Evolutionary conservation across 148 eudicot species (phyloP).

Genomic region (Rhododendron ferrugineum): DNA sequence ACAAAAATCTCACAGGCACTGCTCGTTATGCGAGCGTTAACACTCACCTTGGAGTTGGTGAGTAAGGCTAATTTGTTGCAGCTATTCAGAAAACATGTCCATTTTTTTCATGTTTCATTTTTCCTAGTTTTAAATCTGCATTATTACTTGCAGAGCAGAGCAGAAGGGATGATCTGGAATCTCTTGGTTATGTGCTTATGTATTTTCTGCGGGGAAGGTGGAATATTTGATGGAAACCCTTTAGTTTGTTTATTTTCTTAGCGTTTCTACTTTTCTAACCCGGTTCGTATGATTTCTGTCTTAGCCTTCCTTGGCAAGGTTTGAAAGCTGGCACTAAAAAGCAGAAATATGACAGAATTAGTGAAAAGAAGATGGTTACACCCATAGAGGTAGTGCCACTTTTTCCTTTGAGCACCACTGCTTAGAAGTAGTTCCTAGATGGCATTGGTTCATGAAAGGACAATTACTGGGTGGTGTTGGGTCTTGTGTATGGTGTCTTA

Average conservation of each 20-base stretch:
- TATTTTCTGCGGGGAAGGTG: constrained; percentile 98
- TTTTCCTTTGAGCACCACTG: background rate
- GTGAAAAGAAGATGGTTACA: constrained; percentile 98
- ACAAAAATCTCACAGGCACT: constrained; percentile 94
- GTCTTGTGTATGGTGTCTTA: background rate
- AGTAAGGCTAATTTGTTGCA: constrained; percentile 20
- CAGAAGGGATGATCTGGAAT: constrained; percentile 96
- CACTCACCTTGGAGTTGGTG: constrained; percentile 97
- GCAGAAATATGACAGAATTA: constrained; percentile 95
- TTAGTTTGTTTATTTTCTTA: background rate
- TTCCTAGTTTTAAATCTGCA: background rate
- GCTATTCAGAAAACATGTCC: background rate
- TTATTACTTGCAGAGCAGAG: constrained; percentile 71
- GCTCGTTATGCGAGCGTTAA: constrained; percentile 99
- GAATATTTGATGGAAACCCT: constrained; percentile 4
- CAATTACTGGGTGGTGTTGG: constrained; percentile 1
- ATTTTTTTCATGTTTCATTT: background rate
- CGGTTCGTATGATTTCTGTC: constrained; percentile 15
- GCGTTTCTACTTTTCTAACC: constrained; percentile 12
- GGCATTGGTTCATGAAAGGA: background rate
- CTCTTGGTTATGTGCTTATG: constrained; percentile 97
- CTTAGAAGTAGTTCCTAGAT: background rate
- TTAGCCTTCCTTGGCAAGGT: constrained; percentile 99
- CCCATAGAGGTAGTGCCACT: constrained; percentile 66
- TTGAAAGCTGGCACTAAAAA: constrained; percentile 94